Evolutionary conservation across 2,329 filamentous ascomycete species (phyloP).

Genomic region (Proliferodiscus dingleyae): DNA sequence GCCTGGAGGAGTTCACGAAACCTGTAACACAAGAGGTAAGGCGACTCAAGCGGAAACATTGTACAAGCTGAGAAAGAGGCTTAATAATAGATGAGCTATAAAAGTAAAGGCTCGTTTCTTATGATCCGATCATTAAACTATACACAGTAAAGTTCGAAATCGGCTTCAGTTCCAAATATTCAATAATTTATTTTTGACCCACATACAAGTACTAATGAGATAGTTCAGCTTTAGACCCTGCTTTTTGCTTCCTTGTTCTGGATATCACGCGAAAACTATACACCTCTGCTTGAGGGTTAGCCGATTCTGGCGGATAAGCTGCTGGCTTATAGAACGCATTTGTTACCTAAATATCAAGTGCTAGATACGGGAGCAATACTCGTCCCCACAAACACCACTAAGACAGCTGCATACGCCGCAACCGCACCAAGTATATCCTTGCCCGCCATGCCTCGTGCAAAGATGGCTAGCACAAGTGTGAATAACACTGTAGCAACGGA

Average conservation of each 20-base stretch:
- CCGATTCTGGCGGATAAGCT: too few species aligned
- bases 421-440: not conserved
- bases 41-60: constrained; percentile 11
- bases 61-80: constrained; percentile 10
- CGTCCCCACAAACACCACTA: not conserved
- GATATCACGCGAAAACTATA: too few species aligned
- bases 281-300: too few species aligned
- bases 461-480: not conserved
- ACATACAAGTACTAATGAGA: too few species aligned
- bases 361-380: too few species aligned
- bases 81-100: constrained; percentile 14
- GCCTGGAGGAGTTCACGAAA: constrained; percentile 10
- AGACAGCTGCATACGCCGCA: not conserved
- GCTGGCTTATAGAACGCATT: too few species aligned
- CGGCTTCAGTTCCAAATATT: too few species aligned
- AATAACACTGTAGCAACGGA: not conserved
- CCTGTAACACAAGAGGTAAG: constrained; percentile 8
- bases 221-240: too few species aligned
- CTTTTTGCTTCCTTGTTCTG: too few species aligned
- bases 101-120: constrained; percentile 11
- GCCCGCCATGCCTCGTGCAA: not conserved
- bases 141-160: too few species aligned
- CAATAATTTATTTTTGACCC: too few species aligned
- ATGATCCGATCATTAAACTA: constrained; percentile 8
- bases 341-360: too few species aligned